These are phyloP conservation scores for Stephania japonica DNA, from an alignment of 164 flowering plant species.

Conservation along the genomic window DNA sequence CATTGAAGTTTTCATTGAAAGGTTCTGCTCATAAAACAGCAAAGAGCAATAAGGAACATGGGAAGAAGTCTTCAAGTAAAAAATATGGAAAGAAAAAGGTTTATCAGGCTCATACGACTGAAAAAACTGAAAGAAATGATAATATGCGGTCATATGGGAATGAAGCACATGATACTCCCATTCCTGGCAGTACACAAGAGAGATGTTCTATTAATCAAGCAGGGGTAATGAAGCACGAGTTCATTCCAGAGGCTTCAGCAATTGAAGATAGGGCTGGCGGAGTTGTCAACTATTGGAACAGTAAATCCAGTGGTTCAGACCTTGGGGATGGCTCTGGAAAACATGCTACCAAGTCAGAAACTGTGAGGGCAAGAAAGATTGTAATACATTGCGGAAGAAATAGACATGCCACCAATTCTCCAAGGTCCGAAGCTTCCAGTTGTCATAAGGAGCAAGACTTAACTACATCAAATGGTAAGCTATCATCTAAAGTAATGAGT, in stretches of 20 bases:
- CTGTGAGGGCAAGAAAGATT: slow-evolving; percentile 62
- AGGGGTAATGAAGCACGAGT: slow-evolving; percentile 42
- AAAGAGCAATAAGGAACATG: slow-evolving; percentile 56
- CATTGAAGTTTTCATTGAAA: slow-evolving; percentile 71
- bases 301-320: slow-evolving; percentile 30
- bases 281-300: slow-evolving; percentile 39
- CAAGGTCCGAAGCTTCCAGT: slow-evolving; percentile 67
- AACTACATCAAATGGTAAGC: slow-evolving; percentile 52
- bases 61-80: slow-evolving; percentile 53
- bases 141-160: slow-evolving; percentile 27
- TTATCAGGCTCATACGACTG: slow-evolving; percentile 21
- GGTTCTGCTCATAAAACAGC: slow-evolving; percentile 62
- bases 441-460: slow-evolving; percentile 57
- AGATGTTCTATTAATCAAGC: slow-evolving; percentile 45
- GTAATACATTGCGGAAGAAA: slow-evolving; percentile 76
- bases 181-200: slow-evolving; percentile 32
- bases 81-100: slow-evolving; percentile 58
- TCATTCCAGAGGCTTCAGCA: slow-evolving; percentile 40
- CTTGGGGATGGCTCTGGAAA: slow-evolving; percentile 41
- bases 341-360: slow-evolving; percentile 39
- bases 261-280: slow-evolving; percentile 36
- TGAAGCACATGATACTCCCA: slow-evolving; percentile 36
- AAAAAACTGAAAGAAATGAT: slow-evolving; percentile 34
- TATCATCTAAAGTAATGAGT: neutral
- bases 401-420: slow-evolving; percentile 44